Percentiles rank a stretch among this genome's conserved stretches.
Evolutionary conservation across 108 stramenopile species (phyloP).

Genomic region (Mediolabrus comicus): DNA sequence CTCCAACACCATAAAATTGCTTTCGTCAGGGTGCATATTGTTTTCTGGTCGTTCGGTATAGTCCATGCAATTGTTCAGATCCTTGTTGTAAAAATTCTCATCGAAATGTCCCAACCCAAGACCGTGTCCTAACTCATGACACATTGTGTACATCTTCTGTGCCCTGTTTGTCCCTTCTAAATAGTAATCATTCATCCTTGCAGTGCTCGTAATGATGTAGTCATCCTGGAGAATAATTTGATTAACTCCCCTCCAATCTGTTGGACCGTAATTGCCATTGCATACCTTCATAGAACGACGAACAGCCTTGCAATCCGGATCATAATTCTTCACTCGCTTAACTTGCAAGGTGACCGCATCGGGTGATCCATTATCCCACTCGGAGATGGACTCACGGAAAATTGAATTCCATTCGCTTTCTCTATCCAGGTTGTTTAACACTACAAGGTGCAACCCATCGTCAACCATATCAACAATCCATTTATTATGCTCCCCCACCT

Average conservation of each 20-base stretch:
- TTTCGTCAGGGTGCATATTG: slow-evolving; percentile 62
- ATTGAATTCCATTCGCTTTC: slow-evolving; percentile 51
- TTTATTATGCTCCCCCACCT: slow-evolving; percentile 36
- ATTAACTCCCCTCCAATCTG: slow-evolving; percentile 80
- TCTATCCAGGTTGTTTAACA: slow-evolving; percentile 63
- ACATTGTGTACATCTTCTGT: slow-evolving; percentile 73
- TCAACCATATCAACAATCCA: slow-evolving; percentile 18
- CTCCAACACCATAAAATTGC: slow-evolving; percentile 62
- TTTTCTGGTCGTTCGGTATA: slow-evolving; percentile 64
- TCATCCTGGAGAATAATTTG: slow-evolving; percentile 48
- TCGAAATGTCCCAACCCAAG: slow-evolving; percentile 83
- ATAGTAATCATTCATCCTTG: slow-evolving; percentile 84
- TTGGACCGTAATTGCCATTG: slow-evolving; percentile 83
- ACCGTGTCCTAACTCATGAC: slow-evolving; percentile 71
- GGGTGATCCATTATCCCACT: slow-evolving; percentile 79
- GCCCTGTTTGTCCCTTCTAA: slow-evolving; percentile 47
- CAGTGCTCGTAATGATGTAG: slow-evolving; percentile 59
- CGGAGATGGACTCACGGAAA: slow-evolving; percentile 48
- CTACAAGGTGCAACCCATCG: slow-evolving; percentile 61
- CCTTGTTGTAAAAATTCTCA: slow-evolving; percentile 77
- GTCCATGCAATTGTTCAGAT: slow-evolving; percentile 87
- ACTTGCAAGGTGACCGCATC: slow-evolving; percentile 66
- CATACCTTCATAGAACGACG: slow-evolving; percentile 67
- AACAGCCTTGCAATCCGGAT: slow-evolving; percentile 54
- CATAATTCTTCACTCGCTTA: slow-evolving; percentile 21